A percentile compares a stretch with the other conserved stretches of the same genome.
Conservation (phyloP, 106 monocot species). For the Dioscorea alata region DNA sequence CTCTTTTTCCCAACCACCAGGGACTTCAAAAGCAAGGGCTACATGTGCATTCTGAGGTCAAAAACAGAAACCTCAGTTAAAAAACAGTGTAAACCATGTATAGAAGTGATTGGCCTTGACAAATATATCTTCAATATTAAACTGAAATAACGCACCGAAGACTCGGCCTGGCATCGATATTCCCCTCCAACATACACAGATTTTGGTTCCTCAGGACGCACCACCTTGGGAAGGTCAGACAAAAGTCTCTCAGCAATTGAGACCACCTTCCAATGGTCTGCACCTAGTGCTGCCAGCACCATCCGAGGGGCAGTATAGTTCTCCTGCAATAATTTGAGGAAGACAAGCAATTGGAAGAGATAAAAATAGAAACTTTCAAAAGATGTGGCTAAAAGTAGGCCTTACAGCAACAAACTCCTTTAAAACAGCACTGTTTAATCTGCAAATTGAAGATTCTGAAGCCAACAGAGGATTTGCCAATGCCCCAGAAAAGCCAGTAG, state of each 20-base stretch:
- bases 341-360: not conserved
- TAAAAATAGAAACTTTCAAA: not conserved
- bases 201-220: constrained; percentile 46
- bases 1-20: constrained; percentile 81
- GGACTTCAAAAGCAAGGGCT: constrained; percentile 78
- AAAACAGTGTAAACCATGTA: not conserved
- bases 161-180: constrained; percentile 66
- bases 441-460: constrained; percentile 46
- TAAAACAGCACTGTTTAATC: constrained; percentile 38
- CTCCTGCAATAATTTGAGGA: constrained; percentile 28
- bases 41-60: constrained; percentile 52
- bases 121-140: not conserved
- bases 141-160: constrained; percentile 23
- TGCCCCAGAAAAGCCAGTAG: constrained; percentile 71
- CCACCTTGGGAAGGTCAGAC: constrained; percentile 48
- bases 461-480: constrained; percentile 67
- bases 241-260: constrained; percentile 61
- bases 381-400: not conserved
- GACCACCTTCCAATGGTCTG: constrained; percentile 70
- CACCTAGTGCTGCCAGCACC: constrained; percentile 76
- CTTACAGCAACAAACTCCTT: constrained; percentile 70
- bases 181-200: constrained; percentile 82
- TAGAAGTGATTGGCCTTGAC: not conserved
- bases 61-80: constrained; percentile 4
- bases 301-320: constrained; percentile 70